phyloP scores from a whole-genome alignment of 2,329 filamentous ascomycete species.

The Neurospora sp. region DNA sequence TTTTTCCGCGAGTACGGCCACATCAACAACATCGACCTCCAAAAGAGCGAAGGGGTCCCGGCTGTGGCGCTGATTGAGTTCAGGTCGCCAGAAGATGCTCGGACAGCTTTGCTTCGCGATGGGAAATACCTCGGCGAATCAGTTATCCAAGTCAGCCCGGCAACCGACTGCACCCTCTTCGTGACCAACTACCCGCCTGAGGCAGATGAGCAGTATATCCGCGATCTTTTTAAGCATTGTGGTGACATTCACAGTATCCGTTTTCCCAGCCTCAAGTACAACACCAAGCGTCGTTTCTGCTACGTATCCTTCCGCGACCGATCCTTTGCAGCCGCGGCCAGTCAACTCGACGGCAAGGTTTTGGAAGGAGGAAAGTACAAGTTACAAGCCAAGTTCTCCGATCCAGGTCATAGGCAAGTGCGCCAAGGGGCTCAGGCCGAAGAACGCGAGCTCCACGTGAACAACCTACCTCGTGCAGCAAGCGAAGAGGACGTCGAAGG shows the following conservation, averaged over 20 bases:
- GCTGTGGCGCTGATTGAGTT: constrained; percentile 79
- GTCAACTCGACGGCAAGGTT: constrained; percentile 59
- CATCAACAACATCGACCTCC: constrained; percentile 66
- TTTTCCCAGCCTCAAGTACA: constrained; percentile 84
- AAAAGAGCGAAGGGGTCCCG: constrained; percentile 49
- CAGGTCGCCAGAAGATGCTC: constrained; percentile 66
- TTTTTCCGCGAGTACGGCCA: constrained; percentile 89
- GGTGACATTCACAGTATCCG: constrained; percentile 79
- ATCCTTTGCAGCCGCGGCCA: constrained; percentile 61
- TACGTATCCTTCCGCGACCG: constrained; percentile 79
- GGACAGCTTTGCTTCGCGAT: constrained; percentile 71
- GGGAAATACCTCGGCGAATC: constrained; percentile 68
- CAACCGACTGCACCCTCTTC: constrained; percentile 72
- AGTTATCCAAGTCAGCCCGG: constrained; percentile 64
- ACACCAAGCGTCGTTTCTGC: constrained; percentile 84
- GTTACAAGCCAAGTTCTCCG: constrained; percentile 72
- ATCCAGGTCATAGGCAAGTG: constrained; percentile 67
- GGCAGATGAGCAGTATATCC: constrained; percentile 62
- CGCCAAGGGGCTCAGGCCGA: constrained; percentile 77
- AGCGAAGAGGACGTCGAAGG: constrained; percentile 60
- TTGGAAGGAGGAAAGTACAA: constrained; percentile 60
- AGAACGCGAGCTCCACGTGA: constrained; percentile 75
- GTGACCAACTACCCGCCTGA: constrained; percentile 81
- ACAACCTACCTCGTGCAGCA: constrained; percentile 52
- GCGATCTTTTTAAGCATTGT: constrained; percentile 59